Percentiles rank a stretch among this genome's conserved stretches.
These are phyloP conservation scores for Ceratocystis eucalypticola DNA, from an alignment of 2,329 filamentous ascomycete species.

Conservation along the genomic window DNA sequence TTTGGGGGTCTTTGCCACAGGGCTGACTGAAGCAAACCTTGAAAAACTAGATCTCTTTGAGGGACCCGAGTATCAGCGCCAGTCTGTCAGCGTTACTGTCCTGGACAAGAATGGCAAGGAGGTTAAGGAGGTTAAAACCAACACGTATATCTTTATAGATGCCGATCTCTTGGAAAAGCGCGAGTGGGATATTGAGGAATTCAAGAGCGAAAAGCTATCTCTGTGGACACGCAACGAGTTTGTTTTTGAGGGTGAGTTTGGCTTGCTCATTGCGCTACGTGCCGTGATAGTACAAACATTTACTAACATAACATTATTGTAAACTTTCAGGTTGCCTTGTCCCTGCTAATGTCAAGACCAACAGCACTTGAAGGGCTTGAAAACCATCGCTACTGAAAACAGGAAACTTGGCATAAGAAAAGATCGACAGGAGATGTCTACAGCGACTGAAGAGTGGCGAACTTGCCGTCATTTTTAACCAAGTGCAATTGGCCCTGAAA, in stretches of 20 bases:
- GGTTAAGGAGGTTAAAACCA: constrained; percentile 38
- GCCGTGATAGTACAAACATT: not conserved
- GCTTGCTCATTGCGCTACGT: not conserved
- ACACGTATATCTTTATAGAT: constrained; percentile 51
- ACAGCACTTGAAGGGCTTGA: not conserved
- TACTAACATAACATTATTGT: not conserved
- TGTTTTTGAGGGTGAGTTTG: constrained; percentile 22
- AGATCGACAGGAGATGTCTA: not conserved
- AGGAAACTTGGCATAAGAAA: not conserved
- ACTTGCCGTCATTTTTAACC: not conserved
- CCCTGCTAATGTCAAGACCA: constrained; percentile 1
- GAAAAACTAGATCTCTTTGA: constrained; percentile 69
- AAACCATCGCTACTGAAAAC: not conserved
- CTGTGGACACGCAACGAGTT: constrained; percentile 34
- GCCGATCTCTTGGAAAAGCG: constrained; percentile 45
- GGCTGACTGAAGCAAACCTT: constrained; percentile 65
- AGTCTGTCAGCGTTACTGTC: constrained; percentile 41
- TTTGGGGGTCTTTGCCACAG: constrained; percentile 62
- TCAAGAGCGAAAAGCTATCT: constrained; percentile 57
- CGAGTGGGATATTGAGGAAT: constrained; percentile 84
- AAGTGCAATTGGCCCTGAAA: not conserved
- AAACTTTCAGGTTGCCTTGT: constrained; percentile 1
- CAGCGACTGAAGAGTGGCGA: not conserved
- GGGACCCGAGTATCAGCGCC: constrained; percentile 55
- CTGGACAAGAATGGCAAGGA: constrained; percentile 30